Percentiles rank a stretch among this genome's conserved stretches.
Conservation (phyloP, 2,329 filamentous ascomycete genomes). For the Fusarium nelsonii region DNA sequence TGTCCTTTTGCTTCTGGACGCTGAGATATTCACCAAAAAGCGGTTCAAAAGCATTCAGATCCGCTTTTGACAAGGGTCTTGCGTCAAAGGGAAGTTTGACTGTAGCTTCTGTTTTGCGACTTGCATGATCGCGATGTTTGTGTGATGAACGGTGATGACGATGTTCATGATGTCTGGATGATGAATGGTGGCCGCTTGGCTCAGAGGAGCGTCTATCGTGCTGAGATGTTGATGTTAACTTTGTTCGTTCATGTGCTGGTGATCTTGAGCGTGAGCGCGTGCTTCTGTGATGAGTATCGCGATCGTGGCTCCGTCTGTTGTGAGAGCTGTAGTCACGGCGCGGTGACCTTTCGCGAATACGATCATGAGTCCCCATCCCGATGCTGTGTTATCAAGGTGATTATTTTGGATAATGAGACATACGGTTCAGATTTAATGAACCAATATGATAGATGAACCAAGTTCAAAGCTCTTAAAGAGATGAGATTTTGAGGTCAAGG, state of each 20-base stretch:
- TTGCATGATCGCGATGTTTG: slow-evolving; percentile 38
- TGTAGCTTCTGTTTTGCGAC: slow-evolving; percentile 21
- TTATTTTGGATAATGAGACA: neutral
- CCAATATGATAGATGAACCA: slow-evolving; percentile 2
- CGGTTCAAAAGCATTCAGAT: slow-evolving; percentile 74
- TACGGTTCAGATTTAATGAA: neutral
- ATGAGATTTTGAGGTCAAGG: slow-evolving; percentile 40
- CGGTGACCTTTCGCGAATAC: slow-evolving; percentile 39
- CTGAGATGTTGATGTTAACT: slow-evolving; percentile 27
- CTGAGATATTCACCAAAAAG: slow-evolving; percentile 88
- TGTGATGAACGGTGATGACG: slow-evolving; percentile 44
- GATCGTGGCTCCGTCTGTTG: slow-evolving; percentile 37
- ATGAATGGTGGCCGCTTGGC: slow-evolving; percentile 28
- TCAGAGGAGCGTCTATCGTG: slow-evolving; percentile 31
- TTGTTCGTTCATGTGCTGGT: slow-evolving; percentile 37
- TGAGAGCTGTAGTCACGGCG: slow-evolving; percentile 39
- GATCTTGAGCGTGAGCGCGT: slow-evolving; percentile 45
- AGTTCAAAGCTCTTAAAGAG: slow-evolving; percentile 22
- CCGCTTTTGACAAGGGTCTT: slow-evolving; percentile 74
- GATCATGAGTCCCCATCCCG: slow-evolving; percentile 35
- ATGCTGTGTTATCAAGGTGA: neutral
- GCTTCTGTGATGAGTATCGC: slow-evolving; percentile 23
- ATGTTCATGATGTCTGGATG: slow-evolving; percentile 30
- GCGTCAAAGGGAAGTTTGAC: slow-evolving; percentile 73
- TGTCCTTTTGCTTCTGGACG: slow-evolving; percentile 82